Conservation (phyloP, 345 rosid species). For the Sisymbrium irio region DNA sequence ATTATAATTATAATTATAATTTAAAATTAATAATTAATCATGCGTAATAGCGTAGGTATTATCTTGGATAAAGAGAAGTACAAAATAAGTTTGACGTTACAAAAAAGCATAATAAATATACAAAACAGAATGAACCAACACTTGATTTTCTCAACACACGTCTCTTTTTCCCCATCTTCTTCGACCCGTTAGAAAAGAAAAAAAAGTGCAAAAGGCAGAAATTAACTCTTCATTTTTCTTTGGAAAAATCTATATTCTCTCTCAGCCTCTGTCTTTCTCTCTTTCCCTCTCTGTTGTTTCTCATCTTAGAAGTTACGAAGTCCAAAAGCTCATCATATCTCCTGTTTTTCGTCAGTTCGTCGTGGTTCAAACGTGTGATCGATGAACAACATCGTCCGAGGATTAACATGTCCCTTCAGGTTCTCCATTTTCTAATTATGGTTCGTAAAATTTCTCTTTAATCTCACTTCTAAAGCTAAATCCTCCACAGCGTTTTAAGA, state of each 20-base stretch:
- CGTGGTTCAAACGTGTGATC: slow-evolving; percentile 19
- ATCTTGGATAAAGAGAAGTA: not conserved
- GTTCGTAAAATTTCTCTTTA: slow-evolving; percentile 11
- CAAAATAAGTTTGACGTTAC: not conserved
- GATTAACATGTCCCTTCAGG: not conserved
- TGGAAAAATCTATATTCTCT: slow-evolving; percentile 1
- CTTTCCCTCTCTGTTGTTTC: not conserved
- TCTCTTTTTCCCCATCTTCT: slow-evolving; percentile 24
- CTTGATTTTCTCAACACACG: slow-evolving; percentile 24
- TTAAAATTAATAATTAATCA: no score
- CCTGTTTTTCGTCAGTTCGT: not conserved
- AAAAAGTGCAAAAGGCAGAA: slow-evolving; percentile 20
- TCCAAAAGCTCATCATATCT: slow-evolving; percentile 13
- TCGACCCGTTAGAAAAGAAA: slow-evolving; percentile 17
- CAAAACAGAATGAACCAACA: slow-evolving; percentile 25
- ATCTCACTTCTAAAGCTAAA: not conserved
- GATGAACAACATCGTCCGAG: slow-evolving; percentile 4
- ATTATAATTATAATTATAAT: no score
- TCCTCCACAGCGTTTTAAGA: not conserved
- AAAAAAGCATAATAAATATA: not conserved
- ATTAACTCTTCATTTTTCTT: slow-evolving; percentile 20
- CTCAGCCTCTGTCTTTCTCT: slow-evolving; percentile 13
- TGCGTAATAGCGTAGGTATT: no score
- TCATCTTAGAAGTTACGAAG: slow-evolving; percentile 17
- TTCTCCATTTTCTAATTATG: not conserved